Percentiles rank a stretch among this genome's conserved stretches.
phyloP scores from a whole-genome alignment of 768 basidiomycete species.

The Nidula microcarpa region DNA sequence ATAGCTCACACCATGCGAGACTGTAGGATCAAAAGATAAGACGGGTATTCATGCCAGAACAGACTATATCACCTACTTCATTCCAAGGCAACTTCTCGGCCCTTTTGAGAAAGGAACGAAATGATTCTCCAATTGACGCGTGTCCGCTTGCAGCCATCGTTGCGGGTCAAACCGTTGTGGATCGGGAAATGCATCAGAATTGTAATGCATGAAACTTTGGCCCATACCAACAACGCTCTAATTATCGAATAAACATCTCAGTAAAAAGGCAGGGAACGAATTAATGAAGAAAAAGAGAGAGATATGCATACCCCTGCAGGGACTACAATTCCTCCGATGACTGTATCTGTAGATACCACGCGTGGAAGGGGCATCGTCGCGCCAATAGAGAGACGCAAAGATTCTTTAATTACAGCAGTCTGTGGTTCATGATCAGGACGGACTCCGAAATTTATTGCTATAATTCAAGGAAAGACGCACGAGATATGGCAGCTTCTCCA shows the following conservation, averaged over 20 bases:
- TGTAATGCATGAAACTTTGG: conserved; percentile 31
- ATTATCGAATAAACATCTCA: background rate
- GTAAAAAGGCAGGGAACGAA: too few relatives aligned
- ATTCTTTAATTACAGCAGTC: conserved; percentile 47
- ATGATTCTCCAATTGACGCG: conserved; percentile 32
- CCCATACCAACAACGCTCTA: conserved; percentile 41
- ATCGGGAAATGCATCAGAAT: conserved; percentile 35
- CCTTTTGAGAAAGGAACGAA: conserved; percentile 42
- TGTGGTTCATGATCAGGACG: conserved; percentile 8
- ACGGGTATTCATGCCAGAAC: too few relatives aligned
- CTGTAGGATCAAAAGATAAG: conserved; percentile 11
- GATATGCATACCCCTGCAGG: conserved; percentile 30
- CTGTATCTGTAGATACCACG: conserved; percentile 26
- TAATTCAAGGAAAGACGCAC: conserved; percentile 19
- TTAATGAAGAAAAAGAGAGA: background rate
- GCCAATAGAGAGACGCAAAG: conserved; percentile 37
- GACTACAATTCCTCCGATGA: conserved; percentile 28
- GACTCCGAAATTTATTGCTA: background rate
- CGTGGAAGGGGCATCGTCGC: conserved; percentile 35
- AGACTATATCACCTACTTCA: conserved; percentile 27
- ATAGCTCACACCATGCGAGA: conserved; percentile 41
- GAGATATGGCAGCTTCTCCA: conserved; percentile 45
- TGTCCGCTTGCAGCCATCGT: conserved; percentile 34
- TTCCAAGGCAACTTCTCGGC: conserved; percentile 40
- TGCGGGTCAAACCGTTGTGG: conserved; percentile 37